phyloP scores from a whole-genome alignment of 2,329 filamentous ascomycete genomes.

The Ophiostoma ulmi region DNA sequence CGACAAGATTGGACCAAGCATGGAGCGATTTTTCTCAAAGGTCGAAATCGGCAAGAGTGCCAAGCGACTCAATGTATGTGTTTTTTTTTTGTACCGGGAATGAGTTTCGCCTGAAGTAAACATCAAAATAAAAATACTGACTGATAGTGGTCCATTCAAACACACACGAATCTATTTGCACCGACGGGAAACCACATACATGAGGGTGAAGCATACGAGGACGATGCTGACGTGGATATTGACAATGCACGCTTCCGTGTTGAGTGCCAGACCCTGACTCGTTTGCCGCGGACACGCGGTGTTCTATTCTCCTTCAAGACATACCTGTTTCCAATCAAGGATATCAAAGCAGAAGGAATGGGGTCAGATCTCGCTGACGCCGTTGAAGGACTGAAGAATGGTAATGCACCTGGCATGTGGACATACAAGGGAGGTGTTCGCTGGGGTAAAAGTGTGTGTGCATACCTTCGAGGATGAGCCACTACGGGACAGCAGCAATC shows the following conservation, averaged over 20 bases:
- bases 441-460: conserved; percentile 45
- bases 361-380: conserved; percentile 46
- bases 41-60: conserved; percentile 46
- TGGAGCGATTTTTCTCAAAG: conserved; percentile 50
- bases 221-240: conserved; percentile 38
- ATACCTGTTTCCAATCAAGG: conserved; percentile 45
- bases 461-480: conserved; percentile 38
- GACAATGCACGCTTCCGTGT: conserved; percentile 41
- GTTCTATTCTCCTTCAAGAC: conserved; percentile 55
- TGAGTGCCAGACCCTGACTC: conserved; percentile 49
- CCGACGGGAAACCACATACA: conserved; percentile 37
- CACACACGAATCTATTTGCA: conserved; percentile 40
- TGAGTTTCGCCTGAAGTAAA: too few relatives aligned
- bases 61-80: conserved; percentile 47
- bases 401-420: conserved; percentile 52
- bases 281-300: conserved; percentile 44
- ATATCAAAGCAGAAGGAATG: conserved; percentile 47
- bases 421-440: conserved; percentile 46
- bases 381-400: conserved; percentile 47
- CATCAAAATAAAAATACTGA: not conserved
- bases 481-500: not conserved
- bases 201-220: conserved; percentile 33
- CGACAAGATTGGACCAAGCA: conserved; percentile 50
- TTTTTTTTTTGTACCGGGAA: not conserved
- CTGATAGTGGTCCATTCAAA: conserved; percentile 46